Conservation (phyloP, 140 eudicot genomes). For the Erigeron philadelphicus region DNA sequence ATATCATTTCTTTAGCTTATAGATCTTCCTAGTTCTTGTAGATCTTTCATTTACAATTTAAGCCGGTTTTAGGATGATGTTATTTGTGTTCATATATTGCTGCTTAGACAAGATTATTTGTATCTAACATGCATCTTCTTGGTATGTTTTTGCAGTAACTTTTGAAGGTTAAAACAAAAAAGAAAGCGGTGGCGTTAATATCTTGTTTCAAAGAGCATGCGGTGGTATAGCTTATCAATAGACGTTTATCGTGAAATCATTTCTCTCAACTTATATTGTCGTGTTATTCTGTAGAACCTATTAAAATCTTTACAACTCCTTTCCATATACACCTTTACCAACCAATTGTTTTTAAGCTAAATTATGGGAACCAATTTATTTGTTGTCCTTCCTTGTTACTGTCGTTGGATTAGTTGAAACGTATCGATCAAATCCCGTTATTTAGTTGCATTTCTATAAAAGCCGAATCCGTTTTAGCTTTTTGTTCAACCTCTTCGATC, state of each 20-base stretch:
- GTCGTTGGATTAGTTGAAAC: conserved; percentile 76
- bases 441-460: conserved; percentile 18
- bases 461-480: neutral
- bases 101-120: neutral
- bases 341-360: conserved; percentile 19
- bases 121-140: conserved; percentile 21
- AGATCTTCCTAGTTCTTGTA: neutral
- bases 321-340: neutral
- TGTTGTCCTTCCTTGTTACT: conserved; percentile 72
- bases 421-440: neutral
- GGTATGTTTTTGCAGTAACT: conserved; percentile 19
- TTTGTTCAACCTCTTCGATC: conserved; percentile 6
- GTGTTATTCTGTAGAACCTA: conserved; percentile 70
- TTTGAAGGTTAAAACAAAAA: neutral
- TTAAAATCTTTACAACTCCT: neutral
- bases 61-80: neutral
- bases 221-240: conserved; percentile 72
- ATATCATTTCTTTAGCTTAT: neutral
- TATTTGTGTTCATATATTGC: conserved; percentile 8
- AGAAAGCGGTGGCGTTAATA: conserved; percentile 18
- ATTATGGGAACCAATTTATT: conserved; percentile 79
- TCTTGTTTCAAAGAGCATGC: conserved; percentile 54
- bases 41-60: conserved; percentile 11
- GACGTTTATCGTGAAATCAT: conserved; percentile 73
- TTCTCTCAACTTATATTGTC: conserved; percentile 74